These are phyloP conservation scores for Boletus rex-veris DNA, from an alignment of 768 basidiomycete species.

Conservation along the genomic window DNA sequence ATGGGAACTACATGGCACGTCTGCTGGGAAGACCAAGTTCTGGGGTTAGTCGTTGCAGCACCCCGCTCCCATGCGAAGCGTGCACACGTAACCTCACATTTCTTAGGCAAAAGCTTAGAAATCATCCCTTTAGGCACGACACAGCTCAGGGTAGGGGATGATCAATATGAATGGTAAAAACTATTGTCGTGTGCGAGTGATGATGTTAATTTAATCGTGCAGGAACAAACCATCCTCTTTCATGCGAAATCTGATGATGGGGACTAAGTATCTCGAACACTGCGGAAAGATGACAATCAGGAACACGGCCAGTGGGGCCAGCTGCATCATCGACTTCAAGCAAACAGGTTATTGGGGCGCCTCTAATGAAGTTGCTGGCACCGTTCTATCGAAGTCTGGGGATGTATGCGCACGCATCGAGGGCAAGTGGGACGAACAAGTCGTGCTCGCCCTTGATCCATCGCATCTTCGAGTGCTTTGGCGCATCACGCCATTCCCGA, in stretches of 20 bases:
- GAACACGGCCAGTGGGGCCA: conserved; percentile 51
- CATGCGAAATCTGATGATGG: conserved; percentile 86
- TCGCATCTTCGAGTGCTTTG: conserved; percentile 74
- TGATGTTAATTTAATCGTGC: neutral
- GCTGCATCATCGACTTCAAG: conserved; percentile 80
- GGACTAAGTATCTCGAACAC: conserved; percentile 88
- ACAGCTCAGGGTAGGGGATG: conserved; percentile 60
- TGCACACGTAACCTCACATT: conserved; percentile 17
- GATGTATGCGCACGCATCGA: conserved; percentile 62
- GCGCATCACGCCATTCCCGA: conserved; percentile 71
- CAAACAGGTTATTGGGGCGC: conserved; percentile 81
- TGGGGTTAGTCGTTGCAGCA: conserved; percentile 59
- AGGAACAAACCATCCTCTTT: conserved; percentile 89
- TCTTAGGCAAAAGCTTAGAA: conserved; percentile 81
- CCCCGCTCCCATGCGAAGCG: conserved; percentile 5
- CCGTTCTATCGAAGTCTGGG: conserved; percentile 52
- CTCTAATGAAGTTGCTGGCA: conserved; percentile 68
- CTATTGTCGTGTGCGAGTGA: neutral
- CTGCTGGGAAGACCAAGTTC: conserved; percentile 84
- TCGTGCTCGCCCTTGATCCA: conserved; percentile 64
- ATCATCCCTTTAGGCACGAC: conserved; percentile 77
- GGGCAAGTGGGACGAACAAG: conserved; percentile 86
- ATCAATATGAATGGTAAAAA: conserved; percentile 68
- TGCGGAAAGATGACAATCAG: conserved; percentile 74
- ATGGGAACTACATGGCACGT: conserved; percentile 75